Conservation (phyloP, 495 filamentous ascomycete genomes). For the Aspergillus wentii region DNA sequence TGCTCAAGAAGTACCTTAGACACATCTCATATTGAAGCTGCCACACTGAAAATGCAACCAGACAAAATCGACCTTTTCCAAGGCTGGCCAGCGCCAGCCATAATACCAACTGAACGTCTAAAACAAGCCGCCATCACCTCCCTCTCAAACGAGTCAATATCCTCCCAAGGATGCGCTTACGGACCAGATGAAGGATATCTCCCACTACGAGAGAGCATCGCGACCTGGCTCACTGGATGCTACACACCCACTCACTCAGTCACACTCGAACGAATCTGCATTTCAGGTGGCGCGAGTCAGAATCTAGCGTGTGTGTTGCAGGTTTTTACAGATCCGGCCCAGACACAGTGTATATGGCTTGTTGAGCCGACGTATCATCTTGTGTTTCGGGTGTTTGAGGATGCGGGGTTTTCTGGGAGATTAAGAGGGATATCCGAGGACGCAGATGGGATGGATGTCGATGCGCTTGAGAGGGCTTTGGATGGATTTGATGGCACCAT, state of each 20-base stretch:
- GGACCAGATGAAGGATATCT: constrained; percentile 72
- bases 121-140: not conserved
- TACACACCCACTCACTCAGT: constrained; percentile 47
- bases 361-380: constrained; percentile 78
- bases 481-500: no score
- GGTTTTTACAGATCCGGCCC: constrained; percentile 70
- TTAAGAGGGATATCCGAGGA: constrained; percentile 33
- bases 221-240: constrained; percentile 61
- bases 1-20: no score
- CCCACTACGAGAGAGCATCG: constrained; percentile 58
- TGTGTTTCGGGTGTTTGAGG: constrained; percentile 73
- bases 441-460: not conserved
- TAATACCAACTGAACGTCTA: not conserved
- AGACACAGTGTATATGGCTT: constrained; percentile 73
- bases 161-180: constrained; percentile 36
- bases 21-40: no score
- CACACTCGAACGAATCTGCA: constrained; percentile 59
- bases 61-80: not conserved
- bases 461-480: constrained; percentile 21
- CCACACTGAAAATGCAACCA: no score
- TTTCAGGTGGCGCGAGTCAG: constrained; percentile 78
- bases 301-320: constrained; percentile 67
- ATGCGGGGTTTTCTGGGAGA: constrained; percentile 60
- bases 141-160: not conserved
- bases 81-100: not conserved